These are phyloP conservation scores for Pachysandra terminalis DNA, from an alignment of 164 flowering plant genomes.

Conservation along the genomic window DNA sequence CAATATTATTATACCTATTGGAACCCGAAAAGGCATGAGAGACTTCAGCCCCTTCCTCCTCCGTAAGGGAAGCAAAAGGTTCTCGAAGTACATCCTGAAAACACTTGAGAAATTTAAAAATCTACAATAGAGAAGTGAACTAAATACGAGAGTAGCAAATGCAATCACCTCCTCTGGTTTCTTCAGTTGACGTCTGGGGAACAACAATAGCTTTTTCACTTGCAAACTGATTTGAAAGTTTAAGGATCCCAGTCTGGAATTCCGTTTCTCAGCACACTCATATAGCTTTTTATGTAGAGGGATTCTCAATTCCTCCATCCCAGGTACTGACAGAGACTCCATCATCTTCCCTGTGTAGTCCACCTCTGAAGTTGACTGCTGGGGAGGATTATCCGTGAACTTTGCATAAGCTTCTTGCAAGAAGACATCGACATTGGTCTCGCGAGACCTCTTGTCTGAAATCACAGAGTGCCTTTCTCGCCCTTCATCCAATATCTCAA, in stretches of 20 bases:
- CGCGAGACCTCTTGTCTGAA: constrained; percentile 17
- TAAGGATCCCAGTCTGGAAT: constrained; percentile 31
- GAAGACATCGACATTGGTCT: constrained; percentile 12
- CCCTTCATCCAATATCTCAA: constrained; percentile 30
- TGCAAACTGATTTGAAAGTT: constrained; percentile 31
- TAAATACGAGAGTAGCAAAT: background rate
- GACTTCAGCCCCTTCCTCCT: constrained; percentile 64
- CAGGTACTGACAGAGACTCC: constrained; percentile 19
- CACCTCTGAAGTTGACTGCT: constrained; percentile 34
- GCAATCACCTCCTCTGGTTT: constrained; percentile 36
- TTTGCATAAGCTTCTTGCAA: constrained; percentile 26
- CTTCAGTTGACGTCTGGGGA: constrained; percentile 29
- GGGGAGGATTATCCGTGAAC: constrained; percentile 13
- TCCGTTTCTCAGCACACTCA: constrained; percentile 33
- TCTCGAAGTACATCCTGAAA: constrained; percentile 42
- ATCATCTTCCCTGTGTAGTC: constrained; percentile 36
- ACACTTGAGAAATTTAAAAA: background rate
- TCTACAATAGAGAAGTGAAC: background rate
- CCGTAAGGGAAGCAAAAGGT: constrained; percentile 62
- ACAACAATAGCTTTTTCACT: constrained; percentile 23
- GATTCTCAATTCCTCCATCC: constrained; percentile 13
- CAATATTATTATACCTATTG: constrained; percentile 39
- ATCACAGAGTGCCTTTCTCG: constrained; percentile 21
- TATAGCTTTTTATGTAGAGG: constrained; percentile 41
- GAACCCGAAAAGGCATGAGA: constrained; percentile 43